Percentiles rank a stretch among this genome's conserved stretches.
phyloP scores from a whole-genome alignment of 1,284 basidiomycete genomes.

The Austroboletus novae-zelandiae region DNA sequence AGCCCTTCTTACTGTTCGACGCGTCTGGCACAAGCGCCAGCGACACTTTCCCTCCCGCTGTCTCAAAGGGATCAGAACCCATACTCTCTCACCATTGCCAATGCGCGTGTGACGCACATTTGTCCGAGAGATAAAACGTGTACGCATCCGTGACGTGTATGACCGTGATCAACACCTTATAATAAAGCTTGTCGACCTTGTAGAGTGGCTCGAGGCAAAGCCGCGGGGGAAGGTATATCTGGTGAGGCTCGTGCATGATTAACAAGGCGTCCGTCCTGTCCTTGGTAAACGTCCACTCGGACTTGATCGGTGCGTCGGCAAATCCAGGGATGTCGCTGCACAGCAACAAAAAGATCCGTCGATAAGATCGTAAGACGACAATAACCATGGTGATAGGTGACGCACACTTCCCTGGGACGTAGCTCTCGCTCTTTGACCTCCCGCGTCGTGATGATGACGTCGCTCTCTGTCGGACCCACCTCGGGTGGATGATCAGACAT shows the following conservation, averaged over 20 bases:
- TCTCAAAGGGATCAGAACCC: background rate
- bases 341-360: background rate
- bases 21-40: slow-evolving; percentile 5
- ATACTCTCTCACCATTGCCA: background rate
- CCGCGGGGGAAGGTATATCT: slow-evolving; percentile 16
- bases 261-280: slow-evolving; percentile 21
- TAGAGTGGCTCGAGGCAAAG: slow-evolving; percentile 19
- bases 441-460: slow-evolving; percentile 21
- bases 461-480: slow-evolving; percentile 18
- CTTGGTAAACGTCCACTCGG: slow-evolving; percentile 16
- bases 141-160: slow-evolving; percentile 22
- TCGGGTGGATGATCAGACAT: slow-evolving; percentile 17
- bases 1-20: background rate
- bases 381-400: background rate
- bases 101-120: slow-evolving; percentile 8
- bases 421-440: slow-evolving; percentile 8
- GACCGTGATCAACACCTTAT: slow-evolving; percentile 21
- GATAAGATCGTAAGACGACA: no score
- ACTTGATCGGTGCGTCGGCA: slow-evolving; percentile 14
- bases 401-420: slow-evolving; percentile 10
- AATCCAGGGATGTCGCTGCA: slow-evolving; percentile 9
- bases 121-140: slow-evolving; percentile 29
- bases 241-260: slow-evolving; percentile 21
- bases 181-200: slow-evolving; percentile 14
- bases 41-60: slow-evolving; percentile 17